A percentile compares a stretch with the other conserved stretches of the same genome.
Evolutionary conservation across 495 filamentous ascomycete species (phyloP).

Genomic region (Penicillium soppii): DNA sequence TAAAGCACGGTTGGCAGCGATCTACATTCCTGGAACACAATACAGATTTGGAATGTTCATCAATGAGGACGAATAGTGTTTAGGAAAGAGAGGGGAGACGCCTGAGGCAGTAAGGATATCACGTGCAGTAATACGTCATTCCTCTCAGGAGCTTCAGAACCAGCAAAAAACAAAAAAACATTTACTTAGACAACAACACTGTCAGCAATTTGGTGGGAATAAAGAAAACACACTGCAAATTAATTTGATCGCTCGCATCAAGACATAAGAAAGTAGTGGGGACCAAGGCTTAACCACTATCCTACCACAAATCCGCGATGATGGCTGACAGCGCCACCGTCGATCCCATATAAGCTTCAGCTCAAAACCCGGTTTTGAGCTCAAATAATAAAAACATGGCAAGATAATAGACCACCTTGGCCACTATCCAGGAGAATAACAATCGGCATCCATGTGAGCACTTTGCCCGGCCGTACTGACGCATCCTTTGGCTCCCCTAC

Average conservation of each 20-base stretch:
- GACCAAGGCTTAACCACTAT: neutral
- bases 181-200: no score
- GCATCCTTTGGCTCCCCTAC: neutral
- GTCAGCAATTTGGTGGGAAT: no score
- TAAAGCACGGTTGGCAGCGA: neutral
- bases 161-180: no score
- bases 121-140: neutral
- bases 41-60: neutral
- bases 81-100: neutral
- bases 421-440: neutral
- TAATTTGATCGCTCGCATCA: neutral
- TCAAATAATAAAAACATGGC: neutral
- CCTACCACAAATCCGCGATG: neutral
- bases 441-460: neutral
- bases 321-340: slow-evolving; percentile 2
- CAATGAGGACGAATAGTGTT: neutral
- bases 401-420: neutral
- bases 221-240: neutral
- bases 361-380: neutral
- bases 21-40: neutral
- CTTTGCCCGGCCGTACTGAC: neutral
- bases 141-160: no score
- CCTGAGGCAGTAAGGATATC: neutral
- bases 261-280: neutral
- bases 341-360: slow-evolving; percentile 5